Conservation (phyloP, 805 yeast species). For the Komagataella pastoris region DNA sequence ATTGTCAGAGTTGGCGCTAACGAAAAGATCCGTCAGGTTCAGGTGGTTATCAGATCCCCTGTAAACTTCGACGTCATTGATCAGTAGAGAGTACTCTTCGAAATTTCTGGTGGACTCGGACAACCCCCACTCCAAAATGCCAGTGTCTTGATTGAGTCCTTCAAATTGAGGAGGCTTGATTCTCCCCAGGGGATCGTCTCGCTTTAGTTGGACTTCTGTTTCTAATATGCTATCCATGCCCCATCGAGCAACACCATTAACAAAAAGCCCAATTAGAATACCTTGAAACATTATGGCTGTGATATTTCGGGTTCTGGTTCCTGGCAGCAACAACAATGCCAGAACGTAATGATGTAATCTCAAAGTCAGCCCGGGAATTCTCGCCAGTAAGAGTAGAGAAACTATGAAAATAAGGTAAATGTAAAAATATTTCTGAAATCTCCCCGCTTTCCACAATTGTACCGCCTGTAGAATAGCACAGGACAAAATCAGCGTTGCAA, state of each 20-base stretch:
- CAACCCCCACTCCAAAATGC: conserved; percentile 24
- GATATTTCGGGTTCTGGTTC: conserved; percentile 63
- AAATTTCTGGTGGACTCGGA: conserved; percentile 12
- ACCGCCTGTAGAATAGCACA: conserved; percentile 67
- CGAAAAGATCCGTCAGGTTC: conserved; percentile 15
- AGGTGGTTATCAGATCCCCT: conserved; percentile 39
- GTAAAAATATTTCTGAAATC: conserved; percentile 42
- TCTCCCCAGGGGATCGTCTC: conserved; percentile 61
- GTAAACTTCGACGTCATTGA: conserved; percentile 71
- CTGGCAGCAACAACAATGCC: conserved; percentile 70
- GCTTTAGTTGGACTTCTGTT: conserved; percentile 46
- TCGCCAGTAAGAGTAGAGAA: conserved; percentile 29
- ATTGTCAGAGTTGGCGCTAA: neutral
- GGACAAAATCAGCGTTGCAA: conserved; percentile 29
- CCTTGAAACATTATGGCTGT: conserved; percentile 76
- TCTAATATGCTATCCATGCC: conserved; percentile 85
- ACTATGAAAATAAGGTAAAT: conserved; percentile 35
- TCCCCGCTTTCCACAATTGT: conserved; percentile 67
- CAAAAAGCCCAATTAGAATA: conserved; percentile 60
- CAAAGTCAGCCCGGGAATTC: conserved; percentile 54
- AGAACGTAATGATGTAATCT: conserved; percentile 73
- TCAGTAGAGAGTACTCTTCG: conserved; percentile 47
- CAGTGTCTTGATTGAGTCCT: conserved; percentile 17
- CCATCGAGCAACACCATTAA: conserved; percentile 87
- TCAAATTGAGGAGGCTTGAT: conserved; percentile 36